Percentiles rank a stretch among this genome's conserved stretches.
Evolutionary conservation across 2,329 filamentous ascomycete genomes (phyloP).

Genomic region (Hansfordia pulvinata): DNA sequence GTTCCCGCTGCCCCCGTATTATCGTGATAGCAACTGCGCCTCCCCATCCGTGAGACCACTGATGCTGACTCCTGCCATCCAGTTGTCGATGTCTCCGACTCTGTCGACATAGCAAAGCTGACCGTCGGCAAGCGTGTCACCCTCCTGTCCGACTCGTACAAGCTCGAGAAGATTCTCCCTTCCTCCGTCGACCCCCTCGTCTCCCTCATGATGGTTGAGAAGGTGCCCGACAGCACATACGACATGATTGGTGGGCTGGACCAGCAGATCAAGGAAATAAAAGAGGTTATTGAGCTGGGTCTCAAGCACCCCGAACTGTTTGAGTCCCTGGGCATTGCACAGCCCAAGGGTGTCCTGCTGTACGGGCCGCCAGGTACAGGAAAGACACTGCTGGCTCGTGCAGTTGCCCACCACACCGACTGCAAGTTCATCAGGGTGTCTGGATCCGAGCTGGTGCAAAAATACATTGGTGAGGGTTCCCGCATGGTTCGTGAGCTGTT

Average conservation of each 20-base stretch:
- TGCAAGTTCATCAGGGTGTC: slow-evolving; percentile 98
- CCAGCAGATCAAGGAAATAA: slow-evolving; percentile 99
- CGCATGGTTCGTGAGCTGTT: slow-evolving; percentile 98
- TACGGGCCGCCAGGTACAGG: slow-evolving; percentile 96
- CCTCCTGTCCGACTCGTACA: slow-evolving; percentile 92
- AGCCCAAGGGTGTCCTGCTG: slow-evolving; percentile 92
- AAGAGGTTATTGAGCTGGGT: slow-evolving; percentile 97
- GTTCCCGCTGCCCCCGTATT: too few relatives aligned
- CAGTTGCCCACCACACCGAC: slow-evolving; percentile 94
- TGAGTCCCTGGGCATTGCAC: slow-evolving; percentile 95
- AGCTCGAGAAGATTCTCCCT: slow-evolving; percentile 95
- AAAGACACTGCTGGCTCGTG: slow-evolving; percentile 89
- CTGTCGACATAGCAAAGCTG: slow-evolving; percentile 88
- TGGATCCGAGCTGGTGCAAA: slow-evolving; percentile 92
- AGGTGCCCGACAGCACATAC: slow-evolving; percentile 98
- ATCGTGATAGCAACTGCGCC: too few relatives aligned
- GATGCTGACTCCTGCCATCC: slow-evolving; percentile 9
- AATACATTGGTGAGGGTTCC: slow-evolving; percentile 97
- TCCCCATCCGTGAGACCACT: too few relatives aligned
- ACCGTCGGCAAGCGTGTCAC: slow-evolving; percentile 96
- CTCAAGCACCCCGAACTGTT: slow-evolving; percentile 98
- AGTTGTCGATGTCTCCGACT: slow-evolving; percentile 95
- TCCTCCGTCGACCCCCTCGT: slow-evolving; percentile 97
- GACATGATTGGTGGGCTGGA: slow-evolving; percentile 99
- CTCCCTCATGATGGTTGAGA: slow-evolving; percentile 99